These are phyloP conservation scores for Cercospora beticola DNA, from an alignment of 2,329 filamentous ascomycete genomes.

Conservation along the genomic window DNA sequence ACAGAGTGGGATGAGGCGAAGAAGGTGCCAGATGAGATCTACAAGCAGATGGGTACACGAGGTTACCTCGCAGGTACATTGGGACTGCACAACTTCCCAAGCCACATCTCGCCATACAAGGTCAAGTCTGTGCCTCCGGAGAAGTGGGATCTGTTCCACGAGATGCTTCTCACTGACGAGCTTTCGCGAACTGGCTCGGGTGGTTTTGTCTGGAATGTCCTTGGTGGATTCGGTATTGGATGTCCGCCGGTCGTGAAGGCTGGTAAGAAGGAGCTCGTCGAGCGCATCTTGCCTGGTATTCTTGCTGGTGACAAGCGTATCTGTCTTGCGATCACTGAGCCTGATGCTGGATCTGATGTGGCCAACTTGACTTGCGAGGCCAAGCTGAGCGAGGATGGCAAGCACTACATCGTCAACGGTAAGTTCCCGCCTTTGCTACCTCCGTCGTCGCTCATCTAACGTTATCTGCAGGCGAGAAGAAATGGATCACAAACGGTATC, in stretches of 20 bases:
- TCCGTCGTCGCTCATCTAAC: background rate
- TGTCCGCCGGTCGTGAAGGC: constrained; percentile 90
- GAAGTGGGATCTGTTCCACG: constrained; percentile 98
- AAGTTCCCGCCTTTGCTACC: constrained; percentile 46
- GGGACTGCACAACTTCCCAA: constrained; percentile 73
- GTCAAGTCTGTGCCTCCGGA: constrained; percentile 79
- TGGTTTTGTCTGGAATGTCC: constrained; percentile 93
- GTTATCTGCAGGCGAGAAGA: constrained; percentile 19
- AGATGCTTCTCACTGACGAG: constrained; percentile 93
- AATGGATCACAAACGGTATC: constrained; percentile 24
- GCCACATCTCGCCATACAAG: constrained; percentile 67
- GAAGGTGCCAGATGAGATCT: constrained; percentile 82
- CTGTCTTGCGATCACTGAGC: constrained; percentile 95
- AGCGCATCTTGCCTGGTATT: constrained; percentile 86
- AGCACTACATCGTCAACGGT: constrained; percentile 94
- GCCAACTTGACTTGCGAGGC: constrained; percentile 95
- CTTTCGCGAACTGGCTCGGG: constrained; percentile 84
- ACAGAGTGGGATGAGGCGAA: constrained; percentile 97
- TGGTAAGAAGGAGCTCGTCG: constrained; percentile 77
- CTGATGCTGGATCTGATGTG: constrained; percentile 88
- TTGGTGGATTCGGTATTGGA: constrained; percentile 95
- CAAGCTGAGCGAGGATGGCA: constrained; percentile 90
- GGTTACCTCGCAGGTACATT: constrained; percentile 93
- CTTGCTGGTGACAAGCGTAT: constrained; percentile 93
- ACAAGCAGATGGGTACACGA: constrained; percentile 90